Conservation (phyloP, 495 filamentous ascomycete species). For the Neurospora intermedia region DNA sequence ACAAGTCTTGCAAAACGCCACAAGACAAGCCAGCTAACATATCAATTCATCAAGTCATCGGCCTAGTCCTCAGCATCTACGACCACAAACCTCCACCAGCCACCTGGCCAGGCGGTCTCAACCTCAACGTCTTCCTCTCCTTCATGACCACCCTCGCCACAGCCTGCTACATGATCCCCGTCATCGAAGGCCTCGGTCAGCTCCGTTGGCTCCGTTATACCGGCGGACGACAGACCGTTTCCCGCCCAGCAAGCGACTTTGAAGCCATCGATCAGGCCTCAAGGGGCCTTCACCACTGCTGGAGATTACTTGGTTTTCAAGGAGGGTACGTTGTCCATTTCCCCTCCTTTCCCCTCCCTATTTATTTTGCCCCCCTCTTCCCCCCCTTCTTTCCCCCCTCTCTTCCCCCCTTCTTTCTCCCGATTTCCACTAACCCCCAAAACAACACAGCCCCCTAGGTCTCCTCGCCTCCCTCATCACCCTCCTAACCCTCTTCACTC, state of each 20-base stretch:
- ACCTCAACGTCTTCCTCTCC: slow-evolving; percentile 33
- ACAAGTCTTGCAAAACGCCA: background rate
- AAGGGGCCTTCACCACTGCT: slow-evolving; percentile 16
- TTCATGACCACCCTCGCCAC: slow-evolving; percentile 30
- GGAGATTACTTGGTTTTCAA: background rate
- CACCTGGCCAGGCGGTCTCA: slow-evolving; percentile 31
- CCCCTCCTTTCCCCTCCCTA: no score
- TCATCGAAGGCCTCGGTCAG: slow-evolving; percentile 27
- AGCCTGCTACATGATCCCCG: slow-evolving; percentile 22
- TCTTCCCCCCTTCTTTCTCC: no score
- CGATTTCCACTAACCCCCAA: no score
- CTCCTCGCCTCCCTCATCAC: background rate
- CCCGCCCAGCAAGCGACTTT: slow-evolving; percentile 28
- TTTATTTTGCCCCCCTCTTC: no score
- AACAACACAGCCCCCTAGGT: background rate
- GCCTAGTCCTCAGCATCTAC: slow-evolving; percentile 23
- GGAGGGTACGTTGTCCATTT: background rate
- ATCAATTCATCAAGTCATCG: slow-evolving; percentile 11
- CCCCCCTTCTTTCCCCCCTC: no score
- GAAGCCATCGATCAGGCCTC: slow-evolving; percentile 29
- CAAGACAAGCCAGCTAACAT: background rate
- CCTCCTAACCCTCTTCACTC: background rate
- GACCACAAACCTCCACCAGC: slow-evolving; percentile 24
- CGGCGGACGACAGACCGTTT: background rate
- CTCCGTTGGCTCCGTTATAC: slow-evolving; percentile 34